Evolutionary conservation across 2,329 filamentous ascomycete genomes (phyloP), one percentile per base, ranked within the genome.

Genomic region (Herpotrichia juniperi): DNA sequence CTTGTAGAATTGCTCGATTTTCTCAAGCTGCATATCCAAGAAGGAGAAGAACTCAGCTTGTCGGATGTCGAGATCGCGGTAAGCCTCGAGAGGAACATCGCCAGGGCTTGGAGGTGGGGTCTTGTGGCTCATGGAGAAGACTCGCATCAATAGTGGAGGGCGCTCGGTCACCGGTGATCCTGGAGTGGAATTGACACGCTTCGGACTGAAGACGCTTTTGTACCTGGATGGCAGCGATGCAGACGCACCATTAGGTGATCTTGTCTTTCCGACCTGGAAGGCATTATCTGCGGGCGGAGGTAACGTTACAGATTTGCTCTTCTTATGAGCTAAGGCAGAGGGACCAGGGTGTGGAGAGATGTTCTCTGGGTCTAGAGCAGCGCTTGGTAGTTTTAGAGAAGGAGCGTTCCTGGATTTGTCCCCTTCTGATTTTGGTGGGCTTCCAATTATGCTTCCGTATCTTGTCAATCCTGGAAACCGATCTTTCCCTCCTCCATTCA

Each of bases 1-100:
- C 62, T 85, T 87, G 78, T 97, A 97, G 67, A 99, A 99, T 0
- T 79, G 76, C 69, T 99, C 93, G 10, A 99, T 91, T 75, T 97
- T 99, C n/a, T 87, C 81, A 12, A 99, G 79, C 74, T 99, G 89
- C 9, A 78, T 78, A 62, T 97, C 91, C 47, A 99, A 78, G 66
- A 94, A 99, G 0, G 80, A 76, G 71, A 93, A 93, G 68, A 99
- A 97, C 12, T 96, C 90, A n/a, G 82, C 83, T 71, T 96, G 87
- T 16, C 86, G 83, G 50, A 87, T 80, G 39, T 90, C 88, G 3
- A 96, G 81, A 32, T 90, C 82, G 35, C 86, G 82, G 44, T 82
- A 80, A 1, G 81, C 78, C 50, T 84, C 82, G 5, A 83, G 72
- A 14, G 83, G 81, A 3, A 81, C 75, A 58, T 82, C 80, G 46